Conservation (phyloP, 1,284 basidiomycete species). For the Cryptococcus sp. region DNA sequence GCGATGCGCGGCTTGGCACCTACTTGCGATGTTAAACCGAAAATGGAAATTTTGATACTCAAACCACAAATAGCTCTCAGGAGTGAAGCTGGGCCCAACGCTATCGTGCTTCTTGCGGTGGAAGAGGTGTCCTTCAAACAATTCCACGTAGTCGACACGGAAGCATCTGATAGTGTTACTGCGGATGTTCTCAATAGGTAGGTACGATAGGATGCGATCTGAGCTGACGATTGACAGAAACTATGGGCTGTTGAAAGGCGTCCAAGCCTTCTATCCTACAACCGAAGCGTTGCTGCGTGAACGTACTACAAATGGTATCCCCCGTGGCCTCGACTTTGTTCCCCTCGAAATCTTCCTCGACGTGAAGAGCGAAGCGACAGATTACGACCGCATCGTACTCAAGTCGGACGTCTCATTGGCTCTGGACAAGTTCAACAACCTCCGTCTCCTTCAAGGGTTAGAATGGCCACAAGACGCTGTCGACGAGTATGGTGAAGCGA, state of each 20-base stretch:
- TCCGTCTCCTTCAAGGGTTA: conserved; percentile 73
- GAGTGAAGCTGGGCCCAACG: conserved; percentile 64
- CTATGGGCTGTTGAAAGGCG: conserved; percentile 70
- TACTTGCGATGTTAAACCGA: conserved; percentile 57
- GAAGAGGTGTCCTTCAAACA: conserved; percentile 78
- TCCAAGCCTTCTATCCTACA: conserved; percentile 86
- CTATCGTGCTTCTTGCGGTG: conserved; percentile 76
- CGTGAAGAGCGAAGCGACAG: conserved; percentile 72
- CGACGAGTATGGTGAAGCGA: conserved; percentile 52
- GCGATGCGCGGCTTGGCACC: conserved; percentile 36
- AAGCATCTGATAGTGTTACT: conserved; percentile 77
- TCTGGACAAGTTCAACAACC: conserved; percentile 93
- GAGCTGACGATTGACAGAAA: conserved; percentile 57
- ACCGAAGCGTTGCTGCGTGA: conserved; percentile 25
- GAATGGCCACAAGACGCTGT: conserved; percentile 48
- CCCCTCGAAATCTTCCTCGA: conserved; percentile 89
- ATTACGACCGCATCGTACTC: conserved; percentile 86
- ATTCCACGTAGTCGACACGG: conserved; percentile 78
- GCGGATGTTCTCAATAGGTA: conserved; percentile 84
- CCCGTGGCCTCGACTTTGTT: conserved; percentile 59
- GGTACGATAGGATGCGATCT: conserved; percentile 13
- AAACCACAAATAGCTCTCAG: conserved; percentile 88
- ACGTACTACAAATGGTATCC: conserved; percentile 25
- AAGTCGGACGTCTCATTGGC: conserved; percentile 83
- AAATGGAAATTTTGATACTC: conserved; percentile 78